A percentile compares a stretch with the other conserved stretches of the same genome.
These are phyloP conservation scores for Ophiostoma perfectum DNA, from an alignment of 2,329 filamentous ascomycete genomes.

Conservation along the genomic window DNA sequence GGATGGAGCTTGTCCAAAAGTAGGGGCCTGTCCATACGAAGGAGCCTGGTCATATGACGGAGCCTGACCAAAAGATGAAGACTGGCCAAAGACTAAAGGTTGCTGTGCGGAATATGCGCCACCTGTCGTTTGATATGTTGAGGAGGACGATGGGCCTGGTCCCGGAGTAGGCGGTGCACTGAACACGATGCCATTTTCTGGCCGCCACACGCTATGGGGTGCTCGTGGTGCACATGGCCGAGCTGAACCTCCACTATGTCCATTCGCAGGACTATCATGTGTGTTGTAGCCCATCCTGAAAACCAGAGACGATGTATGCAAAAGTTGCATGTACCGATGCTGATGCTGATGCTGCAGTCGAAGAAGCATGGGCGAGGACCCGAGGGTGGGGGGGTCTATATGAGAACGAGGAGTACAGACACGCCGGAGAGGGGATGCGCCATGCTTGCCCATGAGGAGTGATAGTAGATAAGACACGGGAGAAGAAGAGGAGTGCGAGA, in stretches of 20 bases:
- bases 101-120: constrained; percentile 16
- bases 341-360: not conserved
- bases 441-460: constrained; percentile 21
- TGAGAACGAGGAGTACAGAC: not conserved
- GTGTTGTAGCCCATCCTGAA: not conserved
- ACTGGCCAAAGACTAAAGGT: not conserved
- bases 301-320: not conserved
- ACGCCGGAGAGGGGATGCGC: constrained; percentile 13
- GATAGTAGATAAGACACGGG: not conserved
- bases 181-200: constrained; percentile 38
- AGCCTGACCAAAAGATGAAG: not conserved
- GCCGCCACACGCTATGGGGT: constrained; percentile 34
- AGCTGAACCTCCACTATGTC: not conserved
- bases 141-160: not conserved
- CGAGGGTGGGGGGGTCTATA: not conserved
- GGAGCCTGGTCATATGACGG: not conserved
- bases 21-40: constrained; percentile 5
- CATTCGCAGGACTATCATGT: not conserved
- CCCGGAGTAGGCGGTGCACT: not conserved
- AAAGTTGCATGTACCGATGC: not conserved
- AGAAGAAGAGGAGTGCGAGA: not conserved
- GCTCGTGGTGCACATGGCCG: not conserved
- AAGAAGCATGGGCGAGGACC: not conserved
- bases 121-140: not conserved
- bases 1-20: constrained; percentile 4